Conservation (phyloP, 129 eudicot genomes). For the Chrysanthemum makinoi region DNA sequence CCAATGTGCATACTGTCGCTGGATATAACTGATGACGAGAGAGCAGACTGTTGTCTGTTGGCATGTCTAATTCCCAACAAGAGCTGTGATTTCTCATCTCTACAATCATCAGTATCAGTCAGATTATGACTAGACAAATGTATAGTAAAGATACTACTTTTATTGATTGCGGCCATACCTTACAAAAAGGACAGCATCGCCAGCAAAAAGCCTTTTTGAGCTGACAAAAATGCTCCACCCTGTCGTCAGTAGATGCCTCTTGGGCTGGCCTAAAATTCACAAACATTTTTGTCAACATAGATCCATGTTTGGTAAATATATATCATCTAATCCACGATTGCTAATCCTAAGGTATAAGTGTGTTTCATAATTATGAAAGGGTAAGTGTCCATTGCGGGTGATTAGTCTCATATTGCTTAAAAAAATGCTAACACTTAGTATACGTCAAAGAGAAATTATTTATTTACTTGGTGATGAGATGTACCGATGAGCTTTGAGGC, state of each 20-base stretch:
- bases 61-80: conserved; percentile 79
- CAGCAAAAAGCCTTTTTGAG: conserved; percentile 84
- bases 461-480: too few relatives aligned
- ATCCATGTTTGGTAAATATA: not conserved
- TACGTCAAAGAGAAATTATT: too few relatives aligned
- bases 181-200: conserved; percentile 82
- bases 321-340: not conserved
- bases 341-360: not conserved
- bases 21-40: conserved; percentile 91
- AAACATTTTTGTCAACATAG: not conserved
- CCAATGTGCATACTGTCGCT: conserved; percentile 99
- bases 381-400: too few relatives aligned
- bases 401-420: too few relatives aligned
- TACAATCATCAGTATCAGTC: conserved; percentile 29
- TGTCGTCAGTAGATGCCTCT: conserved; percentile 88
- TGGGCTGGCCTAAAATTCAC: conserved; percentile 78
- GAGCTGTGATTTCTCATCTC: conserved; percentile 91
- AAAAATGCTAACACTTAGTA: too few relatives aligned
- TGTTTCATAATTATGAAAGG: not conserved
- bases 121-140: not conserved
- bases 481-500: too few relatives aligned
- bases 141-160: not conserved
- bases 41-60: conserved; percentile 87
- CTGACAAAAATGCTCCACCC: conserved; percentile 96
- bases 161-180: conserved; percentile 41